Percentiles rank a stretch among this genome's conserved stretches.
Evolutionary conservation across 768 basidiomycete species (phyloP).

Genomic region (Lactarius hengduanensis): DNA sequence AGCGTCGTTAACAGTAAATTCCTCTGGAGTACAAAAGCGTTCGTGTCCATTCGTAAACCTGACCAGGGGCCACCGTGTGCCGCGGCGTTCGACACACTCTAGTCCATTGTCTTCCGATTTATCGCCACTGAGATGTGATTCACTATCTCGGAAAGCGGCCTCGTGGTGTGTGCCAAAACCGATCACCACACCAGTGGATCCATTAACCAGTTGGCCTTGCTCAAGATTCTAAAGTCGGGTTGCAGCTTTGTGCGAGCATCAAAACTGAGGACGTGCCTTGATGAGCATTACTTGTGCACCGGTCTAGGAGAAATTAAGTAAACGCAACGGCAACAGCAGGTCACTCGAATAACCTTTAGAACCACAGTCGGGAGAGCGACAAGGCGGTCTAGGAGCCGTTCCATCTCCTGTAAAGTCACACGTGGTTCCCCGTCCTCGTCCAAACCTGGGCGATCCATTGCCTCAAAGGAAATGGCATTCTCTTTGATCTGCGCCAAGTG

Average conservation of each 20-base stretch:
- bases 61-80: slow-evolving; percentile 54
- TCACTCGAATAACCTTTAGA: slow-evolving; percentile 42
- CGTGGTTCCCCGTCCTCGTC: slow-evolving; percentile 45
- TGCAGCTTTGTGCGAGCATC: not conserved
- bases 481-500: slow-evolving; percentile 49
- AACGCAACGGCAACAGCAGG: not conserved
- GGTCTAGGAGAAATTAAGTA: slow-evolving; percentile 41
- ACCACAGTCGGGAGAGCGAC: slow-evolving; percentile 47
- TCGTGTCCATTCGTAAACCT: slow-evolving; percentile 50
- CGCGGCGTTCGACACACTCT: not conserved
- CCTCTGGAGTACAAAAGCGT: slow-evolving; percentile 50
- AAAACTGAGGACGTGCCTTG: slow-evolving; percentile 45
- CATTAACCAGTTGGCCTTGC: slow-evolving; percentile 70
- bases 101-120: slow-evolving; percentile 1
- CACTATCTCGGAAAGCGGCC: slow-evolving; percentile 39
- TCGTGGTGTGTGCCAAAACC: slow-evolving; percentile 47
- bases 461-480: slow-evolving; percentile 40
- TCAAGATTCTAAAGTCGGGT: slow-evolving; percentile 52
- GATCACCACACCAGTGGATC: slow-evolving; percentile 58
- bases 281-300: slow-evolving; percentile 87
- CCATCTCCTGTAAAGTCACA: slow-evolving; percentile 39
- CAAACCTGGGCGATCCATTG: slow-evolving; percentile 46
- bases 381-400: slow-evolving; percentile 54
- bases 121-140: slow-evolving; percentile 37
- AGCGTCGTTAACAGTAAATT: slow-evolving; percentile 65